Evolutionary conservation across 768 basidiomycete species (phyloP), one percentile per base, ranked within the genome.

Genomic region (Boletus barrowsii): DNA sequence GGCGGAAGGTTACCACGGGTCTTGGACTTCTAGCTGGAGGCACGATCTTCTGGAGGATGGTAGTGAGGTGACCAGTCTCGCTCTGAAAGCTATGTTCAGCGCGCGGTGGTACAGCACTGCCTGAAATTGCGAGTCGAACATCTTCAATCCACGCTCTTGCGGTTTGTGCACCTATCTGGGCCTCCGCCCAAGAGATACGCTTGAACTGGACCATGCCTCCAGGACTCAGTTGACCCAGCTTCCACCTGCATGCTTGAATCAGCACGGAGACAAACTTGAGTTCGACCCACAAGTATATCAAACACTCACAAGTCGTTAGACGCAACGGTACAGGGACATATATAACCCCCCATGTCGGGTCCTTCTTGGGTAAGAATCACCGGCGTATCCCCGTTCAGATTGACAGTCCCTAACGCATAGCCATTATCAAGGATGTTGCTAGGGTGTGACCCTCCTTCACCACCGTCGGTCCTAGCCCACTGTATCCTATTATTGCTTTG

Each of bases 361-460:
- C 81, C 81, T 61, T 86, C 86, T 26, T 76, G 75, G 5, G 77
- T 76, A 47, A 86, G 68, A n/a, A 86, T 79, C 3, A 87, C 83
- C 0, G 87, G 85, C 0, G 83, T 86, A 62, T 88, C 86, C 2
- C 86, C 86, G 58, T 87, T 88, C 49, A 86, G 53, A 59, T 86
- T 86, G 54, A 86, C 60, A 1, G 78, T 72, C 6, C 83, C 83
- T 22, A 71, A 62, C 0, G 78, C 77, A 58, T 86, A 85, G 5
- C 78, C 81, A 43, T 83, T 83, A 54, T 85, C 82, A 18, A 85
- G 74, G 35, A 86, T 83, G 56, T 88, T 88, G 39, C 80, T 81
- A 0, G 85, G 84, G 60, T 88, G 87, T 15, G 81, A 79, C 0
- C 86, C 86, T 2, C 86, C 87, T 55, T 86, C 79, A 0, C 85